These are phyloP conservation scores for Cenchrus purpureus DNA, from an alignment of 176 grass and related monocot genomes.

Conservation along the genomic window DNA sequence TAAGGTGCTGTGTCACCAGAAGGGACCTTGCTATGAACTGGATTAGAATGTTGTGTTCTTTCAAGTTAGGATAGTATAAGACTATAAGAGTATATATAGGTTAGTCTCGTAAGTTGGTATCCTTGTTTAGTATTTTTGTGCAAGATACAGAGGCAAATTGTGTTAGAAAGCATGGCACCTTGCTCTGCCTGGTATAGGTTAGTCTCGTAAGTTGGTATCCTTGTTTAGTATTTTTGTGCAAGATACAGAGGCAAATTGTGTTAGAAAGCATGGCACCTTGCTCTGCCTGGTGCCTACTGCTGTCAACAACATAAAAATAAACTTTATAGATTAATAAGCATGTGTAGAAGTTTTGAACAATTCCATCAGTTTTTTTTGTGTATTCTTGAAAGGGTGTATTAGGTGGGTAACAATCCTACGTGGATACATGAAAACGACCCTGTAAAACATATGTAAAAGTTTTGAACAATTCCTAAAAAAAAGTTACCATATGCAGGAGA, in stretches of 20 bases:
- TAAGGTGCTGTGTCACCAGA: neutral
- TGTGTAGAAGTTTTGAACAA: neutral
- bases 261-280: neutral
- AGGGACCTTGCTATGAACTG: neutral
- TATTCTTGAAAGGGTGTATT: neutral
- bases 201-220: neutral
- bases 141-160: neutral
- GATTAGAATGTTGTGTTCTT: neutral
- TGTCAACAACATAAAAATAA: slow-evolving; percentile 10
- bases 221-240: neutral
- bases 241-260: neutral
- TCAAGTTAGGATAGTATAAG: slow-evolving; percentile 7
- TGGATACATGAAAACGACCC: neutral
- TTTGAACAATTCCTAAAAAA: slow-evolving; percentile 8
- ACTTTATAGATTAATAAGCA: neutral
- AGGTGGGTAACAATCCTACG: neutral
- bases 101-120: neutral
- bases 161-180: neutral
- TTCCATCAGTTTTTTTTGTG: neutral
- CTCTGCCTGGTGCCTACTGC: neutral
- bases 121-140: neutral
- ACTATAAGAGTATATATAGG: neutral
- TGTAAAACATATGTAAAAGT: neutral
- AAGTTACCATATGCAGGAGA: neutral
- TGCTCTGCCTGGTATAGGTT: neutral